phyloP scores from a whole-genome alignment of 2,329 filamentous ascomycete genomes.

The Colletotrichum euphorbiae region DNA sequence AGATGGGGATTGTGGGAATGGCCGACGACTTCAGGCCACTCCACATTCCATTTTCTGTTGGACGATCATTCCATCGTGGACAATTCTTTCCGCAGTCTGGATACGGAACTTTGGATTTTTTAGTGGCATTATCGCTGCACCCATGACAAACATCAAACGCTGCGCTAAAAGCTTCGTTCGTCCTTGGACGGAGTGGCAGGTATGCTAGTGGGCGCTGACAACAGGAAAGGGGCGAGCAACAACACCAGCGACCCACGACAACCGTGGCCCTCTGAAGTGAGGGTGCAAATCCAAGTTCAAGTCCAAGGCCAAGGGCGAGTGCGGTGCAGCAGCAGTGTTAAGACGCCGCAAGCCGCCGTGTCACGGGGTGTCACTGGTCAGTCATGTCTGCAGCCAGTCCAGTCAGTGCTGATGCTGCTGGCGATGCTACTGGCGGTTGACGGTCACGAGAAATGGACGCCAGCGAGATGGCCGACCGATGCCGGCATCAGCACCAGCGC shows the following conservation, averaged over 20 bases:
- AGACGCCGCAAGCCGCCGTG: constrained; percentile 22
- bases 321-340: constrained; percentile 9
- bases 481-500: constrained; percentile 17
- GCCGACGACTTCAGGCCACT: not conserved
- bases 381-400: constrained; percentile 6
- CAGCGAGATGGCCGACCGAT: constrained; percentile 16
- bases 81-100: constrained; percentile 8
- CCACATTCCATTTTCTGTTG: constrained; percentile 24
- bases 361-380: constrained; percentile 9
- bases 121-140: constrained; percentile 2
- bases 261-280: too few species aligned
- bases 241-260: not conserved
- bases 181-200: not conserved
- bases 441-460: not conserved
- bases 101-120: constrained; percentile 5
- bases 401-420: constrained; percentile 22
- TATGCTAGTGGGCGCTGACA: not conserved
- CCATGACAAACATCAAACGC: constrained; percentile 35
- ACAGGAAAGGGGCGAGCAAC: constrained; percentile 1
- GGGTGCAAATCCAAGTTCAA: not conserved
- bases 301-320: constrained; percentile 11
- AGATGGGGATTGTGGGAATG: constrained; percentile 19
- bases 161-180: constrained; percentile 26
- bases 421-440: not conserved
- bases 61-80: constrained; percentile 5